phyloP scores from a whole-genome alignment of 805 yeast genomes.

The Spathaspora passalidarum region DNA sequence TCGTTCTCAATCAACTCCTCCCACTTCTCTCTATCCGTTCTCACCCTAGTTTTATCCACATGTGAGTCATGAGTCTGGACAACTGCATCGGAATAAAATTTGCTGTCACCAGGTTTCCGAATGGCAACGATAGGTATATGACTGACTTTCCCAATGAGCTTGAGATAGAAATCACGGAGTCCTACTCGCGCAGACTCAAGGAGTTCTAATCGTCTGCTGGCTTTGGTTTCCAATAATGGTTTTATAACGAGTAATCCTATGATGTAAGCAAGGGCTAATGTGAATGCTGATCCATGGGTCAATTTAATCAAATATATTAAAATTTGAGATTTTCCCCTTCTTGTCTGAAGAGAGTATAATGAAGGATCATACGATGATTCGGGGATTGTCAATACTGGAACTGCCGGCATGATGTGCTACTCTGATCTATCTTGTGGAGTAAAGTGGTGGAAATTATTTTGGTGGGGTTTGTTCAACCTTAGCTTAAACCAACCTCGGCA shows the following conservation, averaged over 20 bases:
- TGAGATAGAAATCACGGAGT: conserved; percentile 35
- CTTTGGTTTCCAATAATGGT: conserved; percentile 32
- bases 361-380: conserved; percentile 37
- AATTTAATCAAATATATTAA: conserved; percentile 26
- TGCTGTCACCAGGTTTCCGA: conserved; percentile 22
- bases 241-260: conserved; percentile 30
- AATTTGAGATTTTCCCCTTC: conserved; percentile 19
- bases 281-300: conserved; percentile 33
- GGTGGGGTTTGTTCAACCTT: neutral
- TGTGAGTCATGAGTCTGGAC: conserved; percentile 33
- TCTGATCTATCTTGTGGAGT: neutral
- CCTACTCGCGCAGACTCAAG: conserved; percentile 29
- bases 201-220: conserved; percentile 29
- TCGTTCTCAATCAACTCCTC: conserved; percentile 19
- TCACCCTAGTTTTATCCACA: conserved; percentile 8
- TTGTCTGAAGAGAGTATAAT: conserved; percentile 15
- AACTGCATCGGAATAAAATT: conserved; percentile 34
- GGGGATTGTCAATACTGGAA: conserved; percentile 39
- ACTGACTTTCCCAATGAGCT: conserved; percentile 29
- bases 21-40: conserved; percentile 13
- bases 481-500: neutral
- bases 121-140: conserved; percentile 40
- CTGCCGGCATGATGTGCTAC: conserved; percentile 9
- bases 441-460: neutral
- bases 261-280: conserved; percentile 26